These are phyloP conservation scores for Backusella tuberculispora DNA, from an alignment of 192 early-diverging fungal genomes.

Conservation along the genomic window DNA sequence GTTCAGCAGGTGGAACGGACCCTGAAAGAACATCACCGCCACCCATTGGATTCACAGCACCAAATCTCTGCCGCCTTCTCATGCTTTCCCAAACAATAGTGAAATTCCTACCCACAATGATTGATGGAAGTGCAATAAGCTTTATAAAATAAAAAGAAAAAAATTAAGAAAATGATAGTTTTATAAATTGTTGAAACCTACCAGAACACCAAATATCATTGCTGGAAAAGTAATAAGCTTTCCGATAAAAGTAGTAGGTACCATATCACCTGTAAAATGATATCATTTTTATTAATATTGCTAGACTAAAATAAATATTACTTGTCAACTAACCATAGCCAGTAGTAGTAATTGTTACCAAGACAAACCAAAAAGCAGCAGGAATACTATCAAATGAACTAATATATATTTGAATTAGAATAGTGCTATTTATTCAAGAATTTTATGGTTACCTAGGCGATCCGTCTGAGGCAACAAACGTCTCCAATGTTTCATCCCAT, in stretches of 20 bases:
- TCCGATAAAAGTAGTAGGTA: constrained; percentile 78
- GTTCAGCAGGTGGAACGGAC: neutral
- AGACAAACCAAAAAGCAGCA: constrained; percentile 75
- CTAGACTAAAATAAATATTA: neutral
- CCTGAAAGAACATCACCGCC: neutral
- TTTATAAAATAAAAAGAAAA: constrained; percentile 22
- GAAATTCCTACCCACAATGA: constrained; percentile 84
- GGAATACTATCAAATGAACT: constrained; percentile 79
- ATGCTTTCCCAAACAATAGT: constrained; percentile 82
- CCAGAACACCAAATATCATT: constrained; percentile 81
- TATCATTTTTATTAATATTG: neutral
- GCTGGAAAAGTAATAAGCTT: constrained; percentile 80
- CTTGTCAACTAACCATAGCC: constrained; percentile 58
- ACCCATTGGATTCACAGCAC: neutral
- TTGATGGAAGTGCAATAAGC: constrained; percentile 82
- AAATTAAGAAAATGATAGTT: neutral
- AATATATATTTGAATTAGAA: neutral
- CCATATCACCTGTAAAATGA: constrained; percentile 66
- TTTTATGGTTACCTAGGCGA: constrained; percentile 54
- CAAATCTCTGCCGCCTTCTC: constrained; percentile 39
- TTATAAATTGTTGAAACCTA: constrained; percentile 2
- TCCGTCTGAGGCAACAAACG: constrained; percentile 69
- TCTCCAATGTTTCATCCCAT: constrained; percentile 67
- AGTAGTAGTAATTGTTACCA: constrained; percentile 82
- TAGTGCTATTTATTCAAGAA: neutral